A percentile compares a stretch with the other conserved stretches of the same genome.
Evolutionary conservation across 2,329 filamentous ascomycete species (phyloP).

Genomic region (Colletotrichum chrysophilum): DNA sequence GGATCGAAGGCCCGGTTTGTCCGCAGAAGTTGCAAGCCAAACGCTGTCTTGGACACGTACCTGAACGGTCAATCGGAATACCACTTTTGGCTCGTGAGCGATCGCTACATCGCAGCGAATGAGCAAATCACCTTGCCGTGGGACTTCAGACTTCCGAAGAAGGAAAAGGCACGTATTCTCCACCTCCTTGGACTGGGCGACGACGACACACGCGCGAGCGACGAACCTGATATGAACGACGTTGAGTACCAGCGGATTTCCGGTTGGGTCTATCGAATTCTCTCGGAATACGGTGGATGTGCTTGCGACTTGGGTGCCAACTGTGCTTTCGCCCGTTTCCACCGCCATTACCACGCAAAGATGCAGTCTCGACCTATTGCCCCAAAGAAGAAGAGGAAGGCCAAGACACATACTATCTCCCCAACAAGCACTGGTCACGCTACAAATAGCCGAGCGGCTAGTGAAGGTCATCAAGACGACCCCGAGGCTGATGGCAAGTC

Average conservation of each 20-base stretch:
- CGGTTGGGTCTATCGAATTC: conserved; percentile 70
- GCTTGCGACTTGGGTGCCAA: conserved; percentile 71
- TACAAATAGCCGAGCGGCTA: conserved; percentile 67
- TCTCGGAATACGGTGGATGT: conserved; percentile 81
- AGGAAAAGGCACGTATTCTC: conserved; percentile 57
- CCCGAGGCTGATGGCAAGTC: conserved; percentile 58
- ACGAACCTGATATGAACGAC: conserved; percentile 62
- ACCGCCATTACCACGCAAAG: conserved; percentile 59
- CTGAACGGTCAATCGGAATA: conserved; percentile 80
- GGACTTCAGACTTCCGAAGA: conserved; percentile 71
- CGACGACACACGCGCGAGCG: conserved; percentile 54
- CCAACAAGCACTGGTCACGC: conserved; percentile 67
- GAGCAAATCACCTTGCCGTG: conserved; percentile 69
- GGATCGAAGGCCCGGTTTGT: conserved; percentile 87
- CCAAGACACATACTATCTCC: conserved; percentile 61
- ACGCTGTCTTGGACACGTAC: conserved; percentile 86
- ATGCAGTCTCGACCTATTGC: conserved; percentile 42
- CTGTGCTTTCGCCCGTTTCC: conserved; percentile 69
- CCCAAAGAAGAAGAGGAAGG: conserved; percentile 61
- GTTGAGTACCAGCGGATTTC: conserved; percentile 65
- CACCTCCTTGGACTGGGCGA: conserved; percentile 67
- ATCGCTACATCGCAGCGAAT: conserved; percentile 70
- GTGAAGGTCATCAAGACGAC: conserved; percentile 65
- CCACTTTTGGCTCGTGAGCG: conserved; percentile 92
- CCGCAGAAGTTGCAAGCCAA: conserved; percentile 90